Base-by-base conservation (phyloP, 257 asterid species). In the Leptodermis oblonga region DNA sequence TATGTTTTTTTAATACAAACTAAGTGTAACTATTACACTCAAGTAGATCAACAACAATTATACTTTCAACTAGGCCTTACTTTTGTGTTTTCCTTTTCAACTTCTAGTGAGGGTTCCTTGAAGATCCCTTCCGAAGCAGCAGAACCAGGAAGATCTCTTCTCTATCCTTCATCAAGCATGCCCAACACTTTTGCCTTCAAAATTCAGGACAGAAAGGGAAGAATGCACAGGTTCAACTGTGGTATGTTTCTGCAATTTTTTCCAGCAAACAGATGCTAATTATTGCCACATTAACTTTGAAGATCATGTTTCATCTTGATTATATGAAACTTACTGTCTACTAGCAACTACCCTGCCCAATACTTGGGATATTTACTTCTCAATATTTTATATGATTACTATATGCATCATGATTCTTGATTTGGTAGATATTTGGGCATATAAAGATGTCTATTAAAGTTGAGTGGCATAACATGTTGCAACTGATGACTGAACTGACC, bases 191-290 rank as follows among this genome's bases (percentile, higher is more conserved):
- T 91, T 64, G 80, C 96, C 56, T 94, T 94, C 84, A 91, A 94
- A 84, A 82, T 94, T 80, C 94, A 94, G 83, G 99, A 94, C 74
- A 80, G 74, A 68, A 89, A 81, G 82, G 97, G 97, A 73, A 80
- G 96, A 74, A 86, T 87, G 94, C 96, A 94, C 74, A 82, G 99
- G 75, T 94, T 94, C 82, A 82, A 82, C 45, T 82, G 96, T 37
- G 99, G 99, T 93, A 77, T 13, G 89, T 60, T 26, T 71, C 34
- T 39, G 20, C 39, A 30, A 41, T 0, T 62, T 62, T 60, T 22
- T 20, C 30, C 39, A 25, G 66, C 31, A 5, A 39, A 14, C 67
- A 5, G 28, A 37, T 17, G 13, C n/a, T 2, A 52, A 51, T 63
- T 14, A 46, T 28, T 42, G 46, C 45, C 7, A 12, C 30, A 26